Evolutionary conservation across 106 monocot genomes (phyloP).

Genomic region (Apostasia shenzhenica): DNA sequence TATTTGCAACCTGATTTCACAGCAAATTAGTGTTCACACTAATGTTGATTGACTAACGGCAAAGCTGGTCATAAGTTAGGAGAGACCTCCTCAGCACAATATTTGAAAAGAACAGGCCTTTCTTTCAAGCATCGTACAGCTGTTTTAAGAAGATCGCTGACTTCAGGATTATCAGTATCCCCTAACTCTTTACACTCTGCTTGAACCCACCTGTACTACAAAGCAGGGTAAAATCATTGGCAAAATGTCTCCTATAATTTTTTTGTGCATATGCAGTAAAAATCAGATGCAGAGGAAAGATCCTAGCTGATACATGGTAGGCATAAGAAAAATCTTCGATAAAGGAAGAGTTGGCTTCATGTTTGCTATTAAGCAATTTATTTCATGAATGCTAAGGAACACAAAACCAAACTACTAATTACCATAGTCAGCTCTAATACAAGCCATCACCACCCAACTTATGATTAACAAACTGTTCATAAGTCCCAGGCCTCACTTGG

Average conservation of each 20-base stretch:
- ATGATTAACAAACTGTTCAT: neutral
- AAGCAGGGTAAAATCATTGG: neutral
- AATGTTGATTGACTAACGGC: neutral
- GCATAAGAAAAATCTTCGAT: no score
- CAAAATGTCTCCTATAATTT: neutral
- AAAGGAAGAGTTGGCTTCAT: no score
- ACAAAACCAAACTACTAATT: no score
- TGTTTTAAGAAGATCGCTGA: conserved; percentile 78
- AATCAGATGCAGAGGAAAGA: no score
- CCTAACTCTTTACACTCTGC: conserved; percentile 95
- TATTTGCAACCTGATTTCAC: conserved; percentile 77
- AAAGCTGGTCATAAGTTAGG: conserved; percentile 1
- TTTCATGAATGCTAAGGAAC: no score
- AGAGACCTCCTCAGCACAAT: conserved; percentile 95
- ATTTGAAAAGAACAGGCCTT: conserved; percentile 95
- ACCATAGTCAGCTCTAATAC: neutral
- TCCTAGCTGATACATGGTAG: no score
- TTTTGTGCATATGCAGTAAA: no score
- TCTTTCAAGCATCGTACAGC: conserved; percentile 84
- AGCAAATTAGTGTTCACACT: conserved; percentile 1
- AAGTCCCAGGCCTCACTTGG: neutral
- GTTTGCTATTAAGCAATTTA: no score
- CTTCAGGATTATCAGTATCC: conserved; percentile 94
- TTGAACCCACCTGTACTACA: conserved; percentile 84
- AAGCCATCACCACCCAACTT: neutral